phyloP scores from a whole-genome alignment of 2,329 filamentous ascomycete species.

The Pseudogymnoascus sp. region DNA sequence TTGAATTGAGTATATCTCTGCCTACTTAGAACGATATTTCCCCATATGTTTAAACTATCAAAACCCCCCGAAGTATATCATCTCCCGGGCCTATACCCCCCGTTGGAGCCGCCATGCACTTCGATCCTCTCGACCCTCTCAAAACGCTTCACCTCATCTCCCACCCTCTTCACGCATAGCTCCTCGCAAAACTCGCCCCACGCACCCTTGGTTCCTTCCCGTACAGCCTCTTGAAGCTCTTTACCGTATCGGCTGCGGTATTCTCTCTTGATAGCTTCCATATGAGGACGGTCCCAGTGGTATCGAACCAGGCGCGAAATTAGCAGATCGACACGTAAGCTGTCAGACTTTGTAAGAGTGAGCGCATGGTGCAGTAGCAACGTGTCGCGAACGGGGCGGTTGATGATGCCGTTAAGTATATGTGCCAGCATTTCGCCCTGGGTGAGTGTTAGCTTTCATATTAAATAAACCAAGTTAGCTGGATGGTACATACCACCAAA shows the following conservation, averaged over 20 bases:
- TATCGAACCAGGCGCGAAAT: constrained; percentile 81
- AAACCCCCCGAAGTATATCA: not conserved
- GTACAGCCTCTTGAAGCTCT: constrained; percentile 70
- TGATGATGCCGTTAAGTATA: constrained; percentile 94
- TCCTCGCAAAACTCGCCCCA: constrained; percentile 71
- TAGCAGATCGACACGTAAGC: constrained; percentile 73
- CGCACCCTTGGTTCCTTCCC: constrained; percentile 67
- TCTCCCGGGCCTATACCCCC: not conserved
- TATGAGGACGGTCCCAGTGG: constrained; percentile 85
- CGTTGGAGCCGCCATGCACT: not conserved
- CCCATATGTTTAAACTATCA: not conserved
- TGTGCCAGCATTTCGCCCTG: constrained; percentile 92
- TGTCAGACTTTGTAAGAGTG: constrained; percentile 57
- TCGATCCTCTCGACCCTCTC: constrained; percentile 24
- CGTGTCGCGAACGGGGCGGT: constrained; percentile 87
- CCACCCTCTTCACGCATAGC: constrained; percentile 57
- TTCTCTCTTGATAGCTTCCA: constrained; percentile 70
- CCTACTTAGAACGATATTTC: not conserved
- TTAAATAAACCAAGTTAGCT: not conserved
- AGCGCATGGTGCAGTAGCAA: constrained; percentile 87
- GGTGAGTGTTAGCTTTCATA: not conserved
- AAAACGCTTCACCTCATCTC: constrained; percentile 49
- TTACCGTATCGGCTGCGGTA: constrained; percentile 71
- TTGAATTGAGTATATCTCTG: not conserved
- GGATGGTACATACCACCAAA: constrained; percentile 66